Evolutionary conservation across 129 eudicot genomes (phyloP), one percentile per base, ranked within the genome.

Genomic region (Dittrichia graveolens): DNA sequence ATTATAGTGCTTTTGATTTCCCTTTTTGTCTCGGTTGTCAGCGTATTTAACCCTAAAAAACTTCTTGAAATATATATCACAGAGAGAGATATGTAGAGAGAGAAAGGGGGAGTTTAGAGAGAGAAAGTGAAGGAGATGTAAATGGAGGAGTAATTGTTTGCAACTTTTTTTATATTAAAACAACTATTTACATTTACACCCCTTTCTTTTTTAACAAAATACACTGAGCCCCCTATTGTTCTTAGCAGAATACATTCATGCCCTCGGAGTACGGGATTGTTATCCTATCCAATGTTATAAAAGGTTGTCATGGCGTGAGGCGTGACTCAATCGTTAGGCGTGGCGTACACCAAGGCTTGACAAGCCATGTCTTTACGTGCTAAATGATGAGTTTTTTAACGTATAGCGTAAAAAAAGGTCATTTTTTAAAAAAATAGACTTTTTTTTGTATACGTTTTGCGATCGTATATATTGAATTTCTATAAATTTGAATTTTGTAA

Each of bases 1-100:
- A 69, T 72, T 67, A 65, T 50, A n/a, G 70, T 69, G 58, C 58
- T 53, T 38, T 62, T 81, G 75, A 31, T 46, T 15, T 61, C 69
- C 69, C 49, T 64, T 50, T 61, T 49, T 40, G 49, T 75, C 77
- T 37, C 47, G 72, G 81, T 71, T 71, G 79, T 73, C 73, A 78
- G 69, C 79, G 74, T 72, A 14, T 58, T 77, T 65, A 67, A 68
- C 83, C 64, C 74, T 48, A 67, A 65, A 54, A 76, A 31, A 50
- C 61, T 65, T 43, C 44, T 40, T 50, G 61, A 75, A 75, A 72
- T 66, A 56, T 80, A 73, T 42, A n/a, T 72, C 18, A 42, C 19
- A 65, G 76, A 73, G 50, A 60, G 56, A 49, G 78, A 81, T 7
- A 43, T 9, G 58, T 8, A 76, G 65, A 76, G 75, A 69, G 61